phyloP scores from a whole-genome alignment of 2,329 filamentous ascomycete species.

The Tolypocladium endophyticum region DNA sequence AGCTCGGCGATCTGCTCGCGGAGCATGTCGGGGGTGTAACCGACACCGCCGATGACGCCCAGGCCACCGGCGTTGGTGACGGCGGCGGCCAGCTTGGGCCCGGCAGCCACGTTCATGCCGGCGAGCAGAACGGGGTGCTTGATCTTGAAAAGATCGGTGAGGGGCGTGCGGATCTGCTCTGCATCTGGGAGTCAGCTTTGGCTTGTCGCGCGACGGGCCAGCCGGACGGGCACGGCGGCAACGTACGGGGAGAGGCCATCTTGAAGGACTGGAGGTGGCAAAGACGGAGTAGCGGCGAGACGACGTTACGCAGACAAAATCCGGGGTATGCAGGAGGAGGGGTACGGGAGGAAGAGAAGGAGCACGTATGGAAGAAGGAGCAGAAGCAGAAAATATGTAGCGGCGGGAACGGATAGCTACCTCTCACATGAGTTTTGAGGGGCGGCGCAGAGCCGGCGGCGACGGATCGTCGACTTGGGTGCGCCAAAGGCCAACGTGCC shows the following conservation, averaged over 20 bases:
- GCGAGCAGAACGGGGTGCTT: conserved; percentile 92
- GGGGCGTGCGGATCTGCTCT: conserved; percentile 66
- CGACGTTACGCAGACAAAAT: not conserved
- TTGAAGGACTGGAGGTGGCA: conserved; percentile 12
- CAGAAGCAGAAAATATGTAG: not conserved
- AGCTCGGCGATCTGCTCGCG: conserved; percentile 89
- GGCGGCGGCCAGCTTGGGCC: conserved; percentile 89
- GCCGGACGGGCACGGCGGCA: not conserved
- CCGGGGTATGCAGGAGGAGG: not conserved
- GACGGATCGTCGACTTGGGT: not conserved
- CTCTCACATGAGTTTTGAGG: conserved; percentile 2
- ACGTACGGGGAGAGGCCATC: conserved; percentile 77
- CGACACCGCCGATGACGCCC: conserved; percentile 90
- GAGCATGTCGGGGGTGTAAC: conserved; percentile 96
- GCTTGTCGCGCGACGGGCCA: not conserved
- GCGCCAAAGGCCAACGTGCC: not conserved
- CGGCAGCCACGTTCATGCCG: conserved; percentile 98
- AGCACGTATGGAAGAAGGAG: not conserved
- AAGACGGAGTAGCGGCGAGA: not conserved
- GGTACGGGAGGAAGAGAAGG: not conserved
- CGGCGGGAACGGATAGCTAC: not conserved
- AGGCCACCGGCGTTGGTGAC: conserved; percentile 95
- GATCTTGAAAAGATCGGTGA: conserved; percentile 96
- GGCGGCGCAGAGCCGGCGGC: not conserved
- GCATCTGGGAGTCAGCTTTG: not conserved